Percentiles rank a stretch among this genome's conserved stretches.
These are phyloP conservation scores for Fusarium torulosum DNA, from an alignment of 2,329 filamentous ascomycete genomes.

Conservation along the genomic window DNA sequence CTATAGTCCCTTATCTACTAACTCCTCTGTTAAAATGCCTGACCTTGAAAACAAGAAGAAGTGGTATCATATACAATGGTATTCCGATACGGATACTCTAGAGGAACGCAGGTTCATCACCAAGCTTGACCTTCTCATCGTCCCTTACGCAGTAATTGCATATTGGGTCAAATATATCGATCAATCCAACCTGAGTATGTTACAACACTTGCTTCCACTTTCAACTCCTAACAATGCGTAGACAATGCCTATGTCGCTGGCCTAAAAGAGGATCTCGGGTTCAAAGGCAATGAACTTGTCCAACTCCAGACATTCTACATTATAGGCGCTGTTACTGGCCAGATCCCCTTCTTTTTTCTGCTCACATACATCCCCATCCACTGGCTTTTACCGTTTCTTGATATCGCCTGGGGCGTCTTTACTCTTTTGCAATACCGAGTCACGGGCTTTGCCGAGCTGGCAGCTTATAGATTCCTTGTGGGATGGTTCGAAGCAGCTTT, in stretches of 20 bases:
- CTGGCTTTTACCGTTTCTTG: constrained; percentile 64
- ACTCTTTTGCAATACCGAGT: constrained; percentile 68
- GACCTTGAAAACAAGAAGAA: constrained; percentile 20
- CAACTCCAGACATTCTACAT: constrained; percentile 65
- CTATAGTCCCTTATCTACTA: background rate
- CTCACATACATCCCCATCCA: constrained; percentile 62
- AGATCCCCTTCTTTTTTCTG: constrained; percentile 65
- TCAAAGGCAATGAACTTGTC: constrained; percentile 67
- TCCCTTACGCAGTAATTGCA: constrained; percentile 44
- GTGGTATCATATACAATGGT: constrained; percentile 35
- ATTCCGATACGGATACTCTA: constrained; percentile 19
- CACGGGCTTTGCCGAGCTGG: constrained; percentile 62
- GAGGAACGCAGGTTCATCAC: constrained; percentile 36
- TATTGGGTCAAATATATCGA: constrained; percentile 49
- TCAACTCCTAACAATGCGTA: constrained; percentile 30
- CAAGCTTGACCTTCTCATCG: constrained; percentile 68
- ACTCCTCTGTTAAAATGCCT: constrained; percentile 10
- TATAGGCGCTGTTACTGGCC: constrained; percentile 62
- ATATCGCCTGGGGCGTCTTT: constrained; percentile 67
- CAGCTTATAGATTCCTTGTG: constrained; percentile 66
- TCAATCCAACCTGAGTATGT: constrained; percentile 44
- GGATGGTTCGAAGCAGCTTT: constrained; percentile 64
- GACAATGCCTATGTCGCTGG: constrained; percentile 69
- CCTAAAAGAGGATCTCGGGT: constrained; percentile 63
- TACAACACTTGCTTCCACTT: fast-evolving